These are phyloP conservation scores for Epichloe coenophiala DNA, from an alignment of 2,329 filamentous ascomycete species.

Conservation along the genomic window DNA sequence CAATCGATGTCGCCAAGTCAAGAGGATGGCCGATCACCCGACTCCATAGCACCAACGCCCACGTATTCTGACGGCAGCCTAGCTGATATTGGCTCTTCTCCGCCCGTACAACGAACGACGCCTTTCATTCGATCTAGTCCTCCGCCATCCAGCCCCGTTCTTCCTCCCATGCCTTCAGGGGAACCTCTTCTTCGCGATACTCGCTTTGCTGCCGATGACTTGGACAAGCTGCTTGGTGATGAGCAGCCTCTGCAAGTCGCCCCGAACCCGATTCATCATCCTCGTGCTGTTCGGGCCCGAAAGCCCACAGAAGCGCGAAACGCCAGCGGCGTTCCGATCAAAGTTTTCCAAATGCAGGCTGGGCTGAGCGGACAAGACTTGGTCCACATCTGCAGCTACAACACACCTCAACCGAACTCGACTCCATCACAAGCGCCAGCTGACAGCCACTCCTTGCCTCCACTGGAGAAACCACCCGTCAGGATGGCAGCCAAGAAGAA, in stretches of 20 bases:
- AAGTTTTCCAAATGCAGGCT: constrained; percentile 28
- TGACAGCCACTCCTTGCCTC: constrained; percentile 13
- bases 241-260: constrained; percentile 30
- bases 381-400: constrained; percentile 22
- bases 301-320: constrained; percentile 21
- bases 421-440: not conserved
- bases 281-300: constrained; percentile 2
- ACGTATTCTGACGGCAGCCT: constrained; percentile 53
- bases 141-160: constrained; percentile 65
- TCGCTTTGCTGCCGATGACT: constrained; percentile 71
- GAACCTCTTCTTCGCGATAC: constrained; percentile 54
- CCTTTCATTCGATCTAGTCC: constrained; percentile 45
- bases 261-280: constrained; percentile 16
- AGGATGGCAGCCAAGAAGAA: constrained; percentile 10
- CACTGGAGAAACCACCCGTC: constrained; percentile 11
- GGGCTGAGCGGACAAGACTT: constrained; percentile 22
- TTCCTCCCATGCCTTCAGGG: constrained; percentile 48
- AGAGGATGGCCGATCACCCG: constrained; percentile 39
- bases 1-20: constrained; percentile 29
- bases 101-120: constrained; percentile 58
- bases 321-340: constrained; percentile 23
- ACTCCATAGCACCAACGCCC: constrained; percentile 38
- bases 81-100: constrained; percentile 77
- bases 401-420: constrained; percentile 11
- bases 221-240: constrained; percentile 57